Conservation (phyloP, 495 filamentous ascomycete species). For the Penicillium angulare region DNA sequence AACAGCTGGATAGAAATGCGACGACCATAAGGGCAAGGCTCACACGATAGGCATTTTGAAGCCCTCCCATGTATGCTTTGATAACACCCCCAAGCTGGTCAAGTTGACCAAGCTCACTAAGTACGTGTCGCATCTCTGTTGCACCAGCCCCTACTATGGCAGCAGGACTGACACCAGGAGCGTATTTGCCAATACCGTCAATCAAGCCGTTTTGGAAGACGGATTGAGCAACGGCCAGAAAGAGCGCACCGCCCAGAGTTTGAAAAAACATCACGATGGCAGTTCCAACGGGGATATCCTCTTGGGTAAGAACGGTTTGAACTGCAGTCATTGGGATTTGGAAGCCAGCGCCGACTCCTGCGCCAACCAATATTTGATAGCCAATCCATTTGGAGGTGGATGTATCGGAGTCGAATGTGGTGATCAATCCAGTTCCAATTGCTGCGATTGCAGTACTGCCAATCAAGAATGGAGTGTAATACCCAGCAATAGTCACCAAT, state of each 20-base stretch:
- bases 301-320: slow-evolving; percentile 23
- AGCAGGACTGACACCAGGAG: slow-evolving; percentile 44
- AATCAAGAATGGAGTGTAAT: slow-evolving; percentile 70
- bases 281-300: slow-evolving; percentile 23
- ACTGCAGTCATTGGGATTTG: slow-evolving; percentile 40
- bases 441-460: slow-evolving; percentile 48
- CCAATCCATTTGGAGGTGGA: slow-evolving; percentile 52
- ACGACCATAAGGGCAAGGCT: slow-evolving; percentile 33
- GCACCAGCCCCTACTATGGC: slow-evolving; percentile 14
- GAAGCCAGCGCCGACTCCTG: slow-evolving; percentile 51
- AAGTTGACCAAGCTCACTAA: slow-evolving; percentile 29
- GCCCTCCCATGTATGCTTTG: slow-evolving; percentile 28
- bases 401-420: slow-evolving; percentile 49
- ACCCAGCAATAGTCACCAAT: slow-evolving; percentile 57
- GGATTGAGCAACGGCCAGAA: slow-evolving; percentile 62
- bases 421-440: slow-evolving; percentile 65
- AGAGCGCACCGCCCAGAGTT: slow-evolving; percentile 66
- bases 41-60: slow-evolving; percentile 26
- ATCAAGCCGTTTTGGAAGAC: slow-evolving; percentile 62
- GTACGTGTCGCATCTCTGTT: slow-evolving; percentile 50
- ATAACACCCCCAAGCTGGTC: slow-evolving; percentile 27
- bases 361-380: slow-evolving; percentile 57
- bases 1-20: slow-evolving; percentile 37
- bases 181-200: slow-evolving; percentile 33
- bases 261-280: slow-evolving; percentile 68